Evolutionary conservation across 2,329 filamentous ascomycete genomes (phyloP).

Genomic region (Neoscytalidium dimidiatum): DNA sequence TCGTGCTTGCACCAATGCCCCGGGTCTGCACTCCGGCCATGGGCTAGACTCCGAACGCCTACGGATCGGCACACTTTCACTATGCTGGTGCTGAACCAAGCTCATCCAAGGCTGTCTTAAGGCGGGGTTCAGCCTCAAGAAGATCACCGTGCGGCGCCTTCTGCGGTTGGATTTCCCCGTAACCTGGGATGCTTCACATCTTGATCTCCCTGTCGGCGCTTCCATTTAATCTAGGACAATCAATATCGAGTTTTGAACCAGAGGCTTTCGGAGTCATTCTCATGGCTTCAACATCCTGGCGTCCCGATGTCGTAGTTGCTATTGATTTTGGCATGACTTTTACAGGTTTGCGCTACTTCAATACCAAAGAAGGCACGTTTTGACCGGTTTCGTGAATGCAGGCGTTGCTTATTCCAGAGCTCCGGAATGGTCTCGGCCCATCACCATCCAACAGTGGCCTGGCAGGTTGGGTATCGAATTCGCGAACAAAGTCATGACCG

Average conservation of each 20-base stretch:
- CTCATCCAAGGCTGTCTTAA: background rate
- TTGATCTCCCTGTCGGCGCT: background rate
- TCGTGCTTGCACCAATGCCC: background rate
- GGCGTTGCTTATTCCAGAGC: background rate
- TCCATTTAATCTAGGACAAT: background rate
- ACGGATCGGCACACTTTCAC: background rate
- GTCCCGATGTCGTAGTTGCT: background rate
- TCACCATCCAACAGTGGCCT: background rate
- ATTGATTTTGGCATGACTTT: conserved; percentile 18
- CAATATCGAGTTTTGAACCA: background rate
- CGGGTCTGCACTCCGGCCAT: background rate
- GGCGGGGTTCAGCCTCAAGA: conserved; percentile 2
- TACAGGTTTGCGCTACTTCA: background rate
- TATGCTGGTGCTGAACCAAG: background rate
- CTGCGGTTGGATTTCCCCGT: background rate
- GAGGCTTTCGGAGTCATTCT: background rate
- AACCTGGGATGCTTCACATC: background rate
- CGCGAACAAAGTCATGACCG: background rate
- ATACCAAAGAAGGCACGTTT: background rate
- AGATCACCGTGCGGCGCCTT: background rate
- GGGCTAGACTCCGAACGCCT: background rate
- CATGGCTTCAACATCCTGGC: background rate
- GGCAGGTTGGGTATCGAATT: background rate
- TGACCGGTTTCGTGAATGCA: background rate
- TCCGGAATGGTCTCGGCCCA: conserved; percentile 17